A percentile compares a stretch with the other conserved stretches of the same genome.
Conservation (phyloP, 2,329 filamentous ascomycete species). For the Colletotrichum neosansevieriae region DNA sequence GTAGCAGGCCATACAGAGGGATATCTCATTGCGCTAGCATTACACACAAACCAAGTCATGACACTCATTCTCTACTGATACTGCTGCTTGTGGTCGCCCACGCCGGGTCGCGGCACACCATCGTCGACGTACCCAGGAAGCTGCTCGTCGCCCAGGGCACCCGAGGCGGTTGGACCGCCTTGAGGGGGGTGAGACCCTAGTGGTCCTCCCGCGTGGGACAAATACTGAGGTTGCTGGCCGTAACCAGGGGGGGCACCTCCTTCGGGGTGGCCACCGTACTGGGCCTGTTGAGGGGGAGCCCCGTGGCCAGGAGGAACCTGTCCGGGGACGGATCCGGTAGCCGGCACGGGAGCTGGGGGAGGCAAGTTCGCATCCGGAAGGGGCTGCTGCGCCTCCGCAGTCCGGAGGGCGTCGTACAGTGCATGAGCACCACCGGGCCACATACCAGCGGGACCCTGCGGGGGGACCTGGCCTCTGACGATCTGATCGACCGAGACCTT, state of each 20-base stretch:
- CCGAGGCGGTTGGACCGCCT: slow-evolving; percentile 26
- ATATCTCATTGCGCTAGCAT: slow-evolving; percentile 23
- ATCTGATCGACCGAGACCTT: slow-evolving; percentile 60
- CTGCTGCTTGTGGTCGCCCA: slow-evolving; percentile 38
- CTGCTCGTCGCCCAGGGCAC: slow-evolving; percentile 30
- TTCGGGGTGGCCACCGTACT: slow-evolving; percentile 17
- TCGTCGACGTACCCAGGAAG: slow-evolving; percentile 40
- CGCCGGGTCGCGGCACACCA: slow-evolving; percentile 34
- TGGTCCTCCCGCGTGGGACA: slow-evolving; percentile 44
- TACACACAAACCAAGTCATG: slow-evolving; percentile 1
- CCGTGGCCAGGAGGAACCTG: slow-evolving; percentile 22
- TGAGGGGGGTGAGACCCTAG: slow-evolving; percentile 29
- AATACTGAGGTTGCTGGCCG: slow-evolving; percentile 25
- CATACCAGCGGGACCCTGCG: slow-evolving; percentile 43
- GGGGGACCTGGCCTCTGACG: slow-evolving; percentile 57
- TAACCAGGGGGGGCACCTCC: slow-evolving; percentile 12
- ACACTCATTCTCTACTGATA: slow-evolving; percentile 33
- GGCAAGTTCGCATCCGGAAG: slow-evolving; percentile 40
- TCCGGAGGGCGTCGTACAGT: slow-evolving; percentile 48
- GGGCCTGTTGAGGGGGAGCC: slow-evolving; percentile 19
- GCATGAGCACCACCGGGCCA: slow-evolving; percentile 50
- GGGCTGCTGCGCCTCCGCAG: slow-evolving; percentile 47
- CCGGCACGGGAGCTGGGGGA: slow-evolving; percentile 28
- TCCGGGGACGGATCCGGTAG: slow-evolving; percentile 3
- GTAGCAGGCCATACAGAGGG: slow-evolving; percentile 8